Base-by-base conservation (phyloP, 1,139 yeast species). In the Geotrichum klebahnii region DNA sequence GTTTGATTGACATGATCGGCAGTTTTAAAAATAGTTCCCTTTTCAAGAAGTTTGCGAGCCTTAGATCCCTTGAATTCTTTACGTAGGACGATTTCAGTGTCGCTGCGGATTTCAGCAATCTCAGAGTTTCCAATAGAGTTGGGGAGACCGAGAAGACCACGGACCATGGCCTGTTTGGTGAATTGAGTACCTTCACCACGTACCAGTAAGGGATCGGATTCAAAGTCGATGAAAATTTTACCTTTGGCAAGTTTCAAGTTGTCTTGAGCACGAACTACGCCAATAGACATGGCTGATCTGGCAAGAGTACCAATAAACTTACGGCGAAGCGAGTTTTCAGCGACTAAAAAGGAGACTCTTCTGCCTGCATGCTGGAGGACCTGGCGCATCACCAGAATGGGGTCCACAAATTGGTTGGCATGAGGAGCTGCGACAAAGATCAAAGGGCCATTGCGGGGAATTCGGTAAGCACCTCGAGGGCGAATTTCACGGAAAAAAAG, bases 351-450 rank as follows among this genome's bases (percentile, higher is more conserved):
- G 23, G 95, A 84, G 28, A 90, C 78, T 49, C 97, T 73, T 56
- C 96, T 74, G 26, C 80, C 76, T 3, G 85, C 80, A 57, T 82
- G 87, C 50, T 76, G 74, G 57, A 81, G 80, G 31, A 88, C 89
- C 63, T 85, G 94, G 48, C 84, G 82, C 87, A 87, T 81, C 50
- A 92, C 73, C 48, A 89, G 76, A 51, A 88, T 76, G 0, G 97
- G 96, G 64, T 92, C 98, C 34, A 90, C 94, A 61, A 92, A 92
- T 67, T 90, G 98, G 67, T 90, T 92, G 32, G 96, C 96, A 70
- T 90, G 98, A 6, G 97, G 97, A 6, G 97, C 98, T 1, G 94
- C 97, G 40, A 92, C 97, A 63, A 92, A 87, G 52, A 92, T 89
- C 20, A 89, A 81, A 0, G 97, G 95, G 0, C 96, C 97, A 9